Conservation (phyloP, 176 grass and related monocot genomes). For the Coix lacrymajobi region DNA sequence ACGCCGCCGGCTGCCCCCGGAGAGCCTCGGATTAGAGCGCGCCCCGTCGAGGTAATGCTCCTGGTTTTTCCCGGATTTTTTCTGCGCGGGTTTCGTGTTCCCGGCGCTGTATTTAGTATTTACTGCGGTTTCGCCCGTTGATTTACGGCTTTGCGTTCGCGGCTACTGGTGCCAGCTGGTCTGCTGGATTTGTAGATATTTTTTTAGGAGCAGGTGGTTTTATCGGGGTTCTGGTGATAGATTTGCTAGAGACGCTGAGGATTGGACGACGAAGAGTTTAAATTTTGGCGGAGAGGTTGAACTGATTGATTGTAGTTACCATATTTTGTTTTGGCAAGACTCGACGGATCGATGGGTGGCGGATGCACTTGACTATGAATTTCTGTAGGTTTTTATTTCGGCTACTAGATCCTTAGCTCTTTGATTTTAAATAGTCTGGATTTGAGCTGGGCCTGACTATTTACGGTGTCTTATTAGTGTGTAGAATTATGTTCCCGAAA, state of each 20-base stretch:
- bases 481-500: neutral
- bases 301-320: neutral
- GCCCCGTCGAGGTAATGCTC: conserved; percentile 33
- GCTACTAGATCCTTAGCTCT: neutral
- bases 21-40: neutral
- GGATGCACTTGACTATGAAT: neutral
- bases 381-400: neutral
- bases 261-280: neutral
- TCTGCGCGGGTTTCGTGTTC: neutral
- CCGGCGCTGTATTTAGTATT: neutral
- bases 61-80: neutral
- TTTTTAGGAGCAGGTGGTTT: neutral
- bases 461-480: neutral
- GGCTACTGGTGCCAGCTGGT: neutral
- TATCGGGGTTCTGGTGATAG: neutral
- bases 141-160: neutral
- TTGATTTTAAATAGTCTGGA: neutral
- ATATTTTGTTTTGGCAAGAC: neutral
- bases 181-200: neutral
- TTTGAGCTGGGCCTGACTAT: neutral
- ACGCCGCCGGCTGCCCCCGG: conserved; percentile 4
- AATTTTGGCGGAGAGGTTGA: neutral
- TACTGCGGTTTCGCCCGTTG: neutral
- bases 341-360: neutral
- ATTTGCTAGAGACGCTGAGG: neutral